A percentile compares a stretch with the other conserved stretches of the same genome.
Evolutionary conservation across 2,329 filamentous ascomycete genomes (phyloP).

Genomic region (Thelonectria olida): DNA sequence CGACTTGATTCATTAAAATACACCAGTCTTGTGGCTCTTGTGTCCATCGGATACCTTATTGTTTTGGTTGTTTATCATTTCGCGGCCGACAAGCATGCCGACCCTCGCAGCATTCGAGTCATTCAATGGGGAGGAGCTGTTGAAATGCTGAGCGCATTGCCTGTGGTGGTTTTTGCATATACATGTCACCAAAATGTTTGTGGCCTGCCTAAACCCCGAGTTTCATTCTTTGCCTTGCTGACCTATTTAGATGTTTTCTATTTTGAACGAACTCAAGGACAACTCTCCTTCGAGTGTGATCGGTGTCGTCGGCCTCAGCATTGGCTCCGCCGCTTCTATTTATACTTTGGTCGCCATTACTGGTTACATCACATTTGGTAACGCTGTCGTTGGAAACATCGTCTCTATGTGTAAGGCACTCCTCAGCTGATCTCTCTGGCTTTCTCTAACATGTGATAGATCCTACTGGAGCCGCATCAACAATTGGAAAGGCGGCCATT

Average conservation of each 20-base stretch:
- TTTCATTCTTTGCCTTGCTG: constrained; percentile 1
- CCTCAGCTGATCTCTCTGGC: background rate
- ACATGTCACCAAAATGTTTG: constrained; percentile 97
- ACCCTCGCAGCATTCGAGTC: constrained; percentile 78
- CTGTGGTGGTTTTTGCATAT: constrained; percentile 98
- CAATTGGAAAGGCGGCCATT: constrained; percentile 93
- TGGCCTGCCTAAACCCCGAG: background rate
- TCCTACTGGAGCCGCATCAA: constrained; percentile 72
- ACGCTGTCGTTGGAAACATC: constrained; percentile 90
- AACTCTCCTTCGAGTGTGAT: constrained; percentile 80
- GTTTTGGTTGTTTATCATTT: constrained; percentile 95
- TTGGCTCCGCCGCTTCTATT: constrained; percentile 85
- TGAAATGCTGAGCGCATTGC: constrained; percentile 83
- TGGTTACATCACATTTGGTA: constrained; percentile 94
- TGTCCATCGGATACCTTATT: constrained; percentile 94
- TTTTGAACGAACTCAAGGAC: constrained; percentile 92
- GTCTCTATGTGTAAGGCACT: constrained; percentile 87
- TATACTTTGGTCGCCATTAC: constrained; percentile 95
- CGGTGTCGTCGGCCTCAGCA: constrained; percentile 81
- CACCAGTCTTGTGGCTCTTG: constrained; percentile 88
- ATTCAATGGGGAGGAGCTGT: constrained; percentile 83
- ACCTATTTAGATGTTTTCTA: constrained; percentile 87
- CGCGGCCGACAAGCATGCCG: constrained; percentile 77
- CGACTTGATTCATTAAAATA: constrained; percentile 96
- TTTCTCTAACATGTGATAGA: constrained; percentile 42